Base-by-base conservation (phyloP, 1,139 yeast genomes). In the Candida tetrigidarum region DNA sequence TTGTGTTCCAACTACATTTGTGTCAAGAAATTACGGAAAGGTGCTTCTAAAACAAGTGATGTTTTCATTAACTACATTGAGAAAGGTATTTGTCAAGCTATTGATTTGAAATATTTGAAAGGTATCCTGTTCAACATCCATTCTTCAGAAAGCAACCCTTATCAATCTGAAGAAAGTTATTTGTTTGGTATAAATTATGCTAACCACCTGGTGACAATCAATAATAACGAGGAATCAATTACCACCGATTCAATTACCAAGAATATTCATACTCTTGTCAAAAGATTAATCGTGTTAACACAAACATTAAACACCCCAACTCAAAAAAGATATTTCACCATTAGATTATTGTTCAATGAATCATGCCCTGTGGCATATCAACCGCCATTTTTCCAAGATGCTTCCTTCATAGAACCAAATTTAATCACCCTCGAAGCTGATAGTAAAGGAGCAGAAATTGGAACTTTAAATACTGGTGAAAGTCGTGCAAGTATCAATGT, bases 251-350 rank as follows among this genome's bases (percentile, higher is more conserved):
- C 44, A 12, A 48, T 49, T 8, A 78, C 74, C 47, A 74, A 69
- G 41, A 53, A 46, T 38, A 48, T 46, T 12, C 53, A 50, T 33
- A 15, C 37, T 11, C 39, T 80, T 42, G 69, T 81, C 66, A 70
- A 71, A 53, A 62, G 76, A 46, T 68, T 81, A 43, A 76, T 81
- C 22, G 63, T 78, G 1, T 59, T 76, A n/a, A 78, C 84, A 0
- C 85, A 81, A 56, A 63, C 75, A 0, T 62, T 81, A 27, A 74
- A 78, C 18, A 71, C 79, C 0, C 56, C 80, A 29, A 84, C 84
- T 1, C 58, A 61, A 2, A 62, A 71, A 41, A 69, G 78, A 43
- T 71, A 52, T 42, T 53, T 79, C 29, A 64, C 76, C 0, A 66
- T 81, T 65, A 67, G 79, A 47, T 58, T 82, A 43, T 48, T 78